Base-by-base conservation (phyloP, 2,329 filamentous ascomycete genomes). In the Aspergillus felis region DNA sequence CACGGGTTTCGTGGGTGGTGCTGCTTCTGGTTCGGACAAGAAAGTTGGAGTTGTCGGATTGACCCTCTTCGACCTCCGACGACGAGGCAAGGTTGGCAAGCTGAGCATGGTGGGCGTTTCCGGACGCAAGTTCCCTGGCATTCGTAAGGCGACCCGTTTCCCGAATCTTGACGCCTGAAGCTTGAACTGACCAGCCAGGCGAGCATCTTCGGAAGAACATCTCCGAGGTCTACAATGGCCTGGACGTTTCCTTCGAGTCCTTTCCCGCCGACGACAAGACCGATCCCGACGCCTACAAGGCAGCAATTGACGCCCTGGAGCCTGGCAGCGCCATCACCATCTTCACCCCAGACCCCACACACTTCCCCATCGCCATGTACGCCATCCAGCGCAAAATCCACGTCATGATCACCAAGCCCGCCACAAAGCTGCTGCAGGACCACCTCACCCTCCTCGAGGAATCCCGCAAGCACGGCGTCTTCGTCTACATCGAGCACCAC, bases 401-500 rank as follows among this genome's bases (percentile, higher is more conserved):
- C 77, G 92, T 97, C 52, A 84, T 97, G 69, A 87, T 97, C 78
- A 97, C 92, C 66, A 97, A 97, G 79, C 92, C 92, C 12, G 92
- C 92, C 27, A 91, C 94, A 61, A 93, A 96, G 79, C 84, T 86
- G 4, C 86, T 97, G 3, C 82, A 82, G 47, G 86, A 96, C 74
- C 92, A 97, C 77, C 84, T 90, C 62, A 78, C 86, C 35, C 86
- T 97, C 17, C 81, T 96, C 56, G 83, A 83, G 52, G 89, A 87
- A 25, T 86, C 90, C 5, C 81, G 83, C 62, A 86, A 89, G 71
- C 79, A 90, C 73, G 86, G 87, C 63, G 92, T 97, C 57, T 93
- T 92, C 72, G 91, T 96, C 63, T 96, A 91, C 79, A 82, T 97
- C 67, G 92, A 97, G 82, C 92, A 97, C 79, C 92, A 97, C 84